Conservation (phyloP, 1,284 basidiomycete species). For the Cutaneotrichosporon cutaneum region DNA sequence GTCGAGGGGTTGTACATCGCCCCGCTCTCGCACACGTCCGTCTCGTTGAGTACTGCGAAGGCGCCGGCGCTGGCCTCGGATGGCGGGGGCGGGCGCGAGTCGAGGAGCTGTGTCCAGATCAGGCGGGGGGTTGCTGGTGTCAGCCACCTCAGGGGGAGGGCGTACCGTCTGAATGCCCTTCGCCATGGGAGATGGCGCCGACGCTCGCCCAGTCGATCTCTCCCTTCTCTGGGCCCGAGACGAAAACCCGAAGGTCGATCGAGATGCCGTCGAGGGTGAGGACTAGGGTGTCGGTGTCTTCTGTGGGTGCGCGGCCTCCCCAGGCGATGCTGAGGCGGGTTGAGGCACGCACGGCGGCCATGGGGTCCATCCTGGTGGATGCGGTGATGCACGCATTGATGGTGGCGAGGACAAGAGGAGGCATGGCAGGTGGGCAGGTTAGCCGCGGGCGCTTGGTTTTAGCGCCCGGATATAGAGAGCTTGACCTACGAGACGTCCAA, state of each 20-base stretch:
- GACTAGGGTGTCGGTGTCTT: conserved; percentile 45
- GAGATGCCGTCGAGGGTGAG: conserved; percentile 38
- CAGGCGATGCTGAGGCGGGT: conserved; percentile 43
- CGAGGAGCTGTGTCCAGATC: conserved; percentile 36
- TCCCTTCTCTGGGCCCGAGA: conserved; percentile 22
- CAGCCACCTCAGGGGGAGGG: not conserved
- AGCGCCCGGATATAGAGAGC: not conserved
- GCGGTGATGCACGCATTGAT: not conserved
- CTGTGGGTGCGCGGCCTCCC: conserved; percentile 28
- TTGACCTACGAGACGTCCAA: too few species aligned
- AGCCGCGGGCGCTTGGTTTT: not conserved
- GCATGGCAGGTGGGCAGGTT: not conserved
- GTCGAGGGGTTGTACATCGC: conserved; percentile 40
- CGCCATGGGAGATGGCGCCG: conserved; percentile 23
- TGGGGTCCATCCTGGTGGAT: conserved; percentile 10
- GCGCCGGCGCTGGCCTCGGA: conserved; percentile 31
- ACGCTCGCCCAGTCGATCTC: conserved; percentile 36
- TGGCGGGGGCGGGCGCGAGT: conserved; percentile 26
- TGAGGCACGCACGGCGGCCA: conserved; percentile 34
- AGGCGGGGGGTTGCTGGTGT: conserved; percentile 29
- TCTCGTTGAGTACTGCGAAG: conserved; percentile 33
- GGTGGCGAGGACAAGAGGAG: not conserved
- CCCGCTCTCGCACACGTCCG: conserved; percentile 38
- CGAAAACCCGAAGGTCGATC: conserved; percentile 39
- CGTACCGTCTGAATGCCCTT: conserved; percentile 25